Evolutionary conservation across 2,329 filamentous ascomycete species (phyloP).

Genomic region (Madurella mycetomatis): DNA sequence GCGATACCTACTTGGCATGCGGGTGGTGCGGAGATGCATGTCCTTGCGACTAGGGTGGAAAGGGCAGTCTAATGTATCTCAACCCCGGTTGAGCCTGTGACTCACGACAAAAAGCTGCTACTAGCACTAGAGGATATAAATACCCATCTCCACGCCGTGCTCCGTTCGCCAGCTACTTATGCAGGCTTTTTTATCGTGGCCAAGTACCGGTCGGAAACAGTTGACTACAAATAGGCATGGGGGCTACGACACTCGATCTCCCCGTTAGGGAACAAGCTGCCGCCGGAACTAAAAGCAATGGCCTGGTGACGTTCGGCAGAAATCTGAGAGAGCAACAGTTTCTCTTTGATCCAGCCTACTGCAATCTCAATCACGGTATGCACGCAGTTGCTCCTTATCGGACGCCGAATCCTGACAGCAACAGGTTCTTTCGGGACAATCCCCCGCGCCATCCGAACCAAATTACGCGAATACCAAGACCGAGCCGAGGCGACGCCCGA

Average conservation of each 20-base stretch:
- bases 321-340: constrained; percentile 57
- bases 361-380: constrained; percentile 74
- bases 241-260: constrained; percentile 5
- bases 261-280: constrained; percentile 10
- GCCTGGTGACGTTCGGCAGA: constrained; percentile 30
- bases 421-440: constrained; percentile 75
- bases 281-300: not conserved
- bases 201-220: no score
- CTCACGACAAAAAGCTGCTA: not conserved
- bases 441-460: constrained; percentile 57
- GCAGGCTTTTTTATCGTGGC: not conserved
- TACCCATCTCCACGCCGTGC: not conserved
- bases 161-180: not conserved
- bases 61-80: not conserved
- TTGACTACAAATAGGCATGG: not conserved
- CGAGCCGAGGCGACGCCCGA: constrained; percentile 66
- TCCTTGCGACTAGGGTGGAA: not conserved
- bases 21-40: not conserved
- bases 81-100: no score
- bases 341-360: constrained; percentile 61
- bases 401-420: constrained; percentile 1
- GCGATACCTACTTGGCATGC: not conserved
- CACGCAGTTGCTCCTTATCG: not conserved
- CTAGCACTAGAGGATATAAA: not conserved
- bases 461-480: constrained; percentile 62